A percentile compares a stretch with the other conserved stretches of the same genome.
phyloP scores from a whole-genome alignment of 192 early-diverging fungal genomes.

The Helicostylum pulchrum region DNA sequence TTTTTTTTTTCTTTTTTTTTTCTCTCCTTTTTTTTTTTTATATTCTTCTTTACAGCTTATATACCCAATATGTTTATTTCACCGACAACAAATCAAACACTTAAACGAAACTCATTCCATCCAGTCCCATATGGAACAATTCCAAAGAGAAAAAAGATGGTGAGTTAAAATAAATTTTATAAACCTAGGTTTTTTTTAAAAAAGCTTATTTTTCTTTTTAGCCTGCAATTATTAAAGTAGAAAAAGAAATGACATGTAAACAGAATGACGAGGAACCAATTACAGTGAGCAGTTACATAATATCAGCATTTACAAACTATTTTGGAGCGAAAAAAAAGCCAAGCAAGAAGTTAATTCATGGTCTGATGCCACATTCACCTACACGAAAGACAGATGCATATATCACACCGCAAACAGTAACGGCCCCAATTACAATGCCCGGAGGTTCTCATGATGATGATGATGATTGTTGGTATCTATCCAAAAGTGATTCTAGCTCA shows the following conservation, averaged over 20 bases:
- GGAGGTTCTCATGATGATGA: not conserved
- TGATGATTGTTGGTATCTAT: not conserved
- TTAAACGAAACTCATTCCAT: too few species aligned
- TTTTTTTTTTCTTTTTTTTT: too few species aligned
- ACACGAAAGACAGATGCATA: too few species aligned
- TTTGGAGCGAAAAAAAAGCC: too few species aligned
- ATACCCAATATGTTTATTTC: too few species aligned
- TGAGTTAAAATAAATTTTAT: slow-evolving; percentile 1
- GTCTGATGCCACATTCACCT: slow-evolving; percentile 6
- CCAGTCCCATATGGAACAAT: slow-evolving; percentile 15
- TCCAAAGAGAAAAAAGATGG: not conserved
- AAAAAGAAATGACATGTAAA: not conserved
- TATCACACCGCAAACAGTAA: not conserved
- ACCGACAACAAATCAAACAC: too few species aligned
- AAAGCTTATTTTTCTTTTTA: slow-evolving; percentile 3
- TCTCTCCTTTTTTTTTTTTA: too few species aligned
- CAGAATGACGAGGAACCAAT: too few species aligned
- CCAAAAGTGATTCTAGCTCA: not conserved
- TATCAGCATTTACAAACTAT: too few species aligned
- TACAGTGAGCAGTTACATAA: too few species aligned
- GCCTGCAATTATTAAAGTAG: not conserved
- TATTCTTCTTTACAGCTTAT: too few species aligned
- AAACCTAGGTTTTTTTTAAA: not conserved
- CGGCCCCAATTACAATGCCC: not conserved
- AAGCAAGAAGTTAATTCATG: not conserved